These are phyloP conservation scores for Amyloporia xantha DNA, from an alignment of 768 basidiomycete genomes.

Conservation along the genomic window DNA sequence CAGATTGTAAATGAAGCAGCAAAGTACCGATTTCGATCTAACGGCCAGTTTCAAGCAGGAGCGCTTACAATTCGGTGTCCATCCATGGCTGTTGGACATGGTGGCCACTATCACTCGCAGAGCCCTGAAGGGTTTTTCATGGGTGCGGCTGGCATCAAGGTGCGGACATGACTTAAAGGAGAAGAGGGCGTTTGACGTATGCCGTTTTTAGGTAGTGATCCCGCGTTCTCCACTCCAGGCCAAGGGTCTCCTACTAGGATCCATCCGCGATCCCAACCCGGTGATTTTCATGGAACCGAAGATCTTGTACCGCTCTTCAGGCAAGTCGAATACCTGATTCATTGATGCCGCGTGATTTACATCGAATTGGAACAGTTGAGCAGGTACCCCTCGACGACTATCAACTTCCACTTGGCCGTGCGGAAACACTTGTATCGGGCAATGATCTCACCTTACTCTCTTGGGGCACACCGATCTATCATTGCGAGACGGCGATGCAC, in stretches of 20 bases:
- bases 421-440: constrained; percentile 69
- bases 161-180: constrained; percentile 19
- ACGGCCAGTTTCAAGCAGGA: constrained; percentile 78
- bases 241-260: constrained; percentile 82
- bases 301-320: constrained; percentile 85
- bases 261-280: constrained; percentile 90
- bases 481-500: constrained; percentile 78
- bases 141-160: constrained; percentile 86
- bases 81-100: constrained; percentile 88
- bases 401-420: constrained; percentile 73
- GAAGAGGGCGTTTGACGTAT: neutral
- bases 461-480: constrained; percentile 92
- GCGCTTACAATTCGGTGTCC: constrained; percentile 78
- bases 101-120: constrained; percentile 91
- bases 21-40: constrained; percentile 86
- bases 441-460: constrained; percentile 84
- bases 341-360: neutral
- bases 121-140: constrained; percentile 94
- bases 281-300: constrained; percentile 96
- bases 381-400: constrained; percentile 90
- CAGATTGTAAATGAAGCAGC: constrained; percentile 94
- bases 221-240: constrained; percentile 93
- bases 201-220: constrained; percentile 57
- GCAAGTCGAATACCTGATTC: constrained; percentile 28
- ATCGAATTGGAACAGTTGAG: constrained; percentile 63